These are phyloP conservation scores for Pseudognaphalium luteoalbum DNA, from an alignment of 129 eudicot genomes.

Conservation along the genomic window DNA sequence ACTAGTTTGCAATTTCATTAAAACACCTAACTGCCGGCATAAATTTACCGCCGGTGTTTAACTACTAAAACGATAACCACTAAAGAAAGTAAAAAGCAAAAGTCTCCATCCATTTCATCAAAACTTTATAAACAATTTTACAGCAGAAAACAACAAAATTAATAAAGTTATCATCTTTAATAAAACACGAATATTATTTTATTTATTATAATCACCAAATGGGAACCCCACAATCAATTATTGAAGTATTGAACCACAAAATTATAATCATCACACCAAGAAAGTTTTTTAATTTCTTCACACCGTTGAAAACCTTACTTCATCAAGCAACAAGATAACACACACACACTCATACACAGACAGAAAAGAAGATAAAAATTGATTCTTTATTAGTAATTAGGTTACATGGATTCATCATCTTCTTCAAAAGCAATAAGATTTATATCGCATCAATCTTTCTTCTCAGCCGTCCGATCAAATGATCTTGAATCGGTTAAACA, in stretches of 20 bases:
- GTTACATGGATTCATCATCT: slow-evolving; percentile 51
- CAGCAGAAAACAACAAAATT: neutral
- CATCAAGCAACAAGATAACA: slow-evolving; percentile 24
- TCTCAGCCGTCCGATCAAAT: slow-evolving; percentile 70
- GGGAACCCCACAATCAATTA: slow-evolving; percentile 40
- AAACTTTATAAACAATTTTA: neutral
- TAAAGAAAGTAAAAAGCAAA: neutral
- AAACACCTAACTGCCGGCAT: neutral
- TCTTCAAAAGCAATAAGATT: slow-evolving; percentile 59
- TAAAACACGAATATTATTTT: no score
- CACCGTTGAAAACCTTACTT: slow-evolving; percentile 27
- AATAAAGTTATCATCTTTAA: neutral
- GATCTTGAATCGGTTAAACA: slow-evolving; percentile 62
- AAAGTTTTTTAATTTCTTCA: slow-evolving; percentile 26
- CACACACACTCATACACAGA: neutral
- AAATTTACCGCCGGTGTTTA: slow-evolving; percentile 13
- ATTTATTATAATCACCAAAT: neutral
- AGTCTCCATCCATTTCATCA: no score
- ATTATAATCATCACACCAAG: neutral
- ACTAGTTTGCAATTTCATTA: neutral
- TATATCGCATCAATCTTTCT: slow-evolving; percentile 75
- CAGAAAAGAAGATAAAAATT: neutral
- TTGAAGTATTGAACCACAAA: slow-evolving; percentile 1
- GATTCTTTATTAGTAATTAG: neutral
- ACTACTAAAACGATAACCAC: slow-evolving; percentile 1